Evolutionary conservation across 768 basidiomycete species (phyloP).

Genomic region (Phlebiopsis gigantea): DNA sequence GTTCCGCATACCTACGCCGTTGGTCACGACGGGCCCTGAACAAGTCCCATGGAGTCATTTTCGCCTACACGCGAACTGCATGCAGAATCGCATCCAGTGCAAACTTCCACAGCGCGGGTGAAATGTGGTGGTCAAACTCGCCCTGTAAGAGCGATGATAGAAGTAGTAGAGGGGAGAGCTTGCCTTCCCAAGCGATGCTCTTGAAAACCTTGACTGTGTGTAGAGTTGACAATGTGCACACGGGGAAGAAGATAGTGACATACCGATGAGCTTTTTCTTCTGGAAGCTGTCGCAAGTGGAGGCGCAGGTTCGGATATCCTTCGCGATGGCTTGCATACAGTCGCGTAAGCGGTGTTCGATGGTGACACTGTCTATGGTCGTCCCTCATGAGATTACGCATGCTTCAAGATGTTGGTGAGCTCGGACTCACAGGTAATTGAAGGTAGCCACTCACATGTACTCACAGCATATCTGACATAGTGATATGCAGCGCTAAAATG

Average conservation of each 20-base stretch:
- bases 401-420: not conserved
- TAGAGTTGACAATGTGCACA: not conserved
- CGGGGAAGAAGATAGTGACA: not conserved
- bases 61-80: no score
- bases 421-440: not conserved
- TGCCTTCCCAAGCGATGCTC: conserved; percentile 11
- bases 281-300: conserved; percentile 5
- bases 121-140: no score
- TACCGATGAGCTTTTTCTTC: conserved; percentile 7
- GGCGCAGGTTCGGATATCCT: conserved; percentile 8
- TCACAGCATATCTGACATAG: conserved; percentile 12
- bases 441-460: no score
- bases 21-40: no score
- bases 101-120: no score
- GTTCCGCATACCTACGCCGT: no score
- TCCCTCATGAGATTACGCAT: not conserved
- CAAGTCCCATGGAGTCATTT: no score
- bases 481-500: conserved; percentile 1
- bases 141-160: no score
- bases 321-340: conserved; percentile 1
- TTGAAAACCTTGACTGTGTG: conserved; percentile 13
- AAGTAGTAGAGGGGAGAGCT: no score
- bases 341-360: not conserved
- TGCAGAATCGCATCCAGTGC: no score
- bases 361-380: conserved; percentile 3